Conservation (phyloP, 2,329 filamentous ascomycete species). For the Mycosphaerella arachidis region DNA sequence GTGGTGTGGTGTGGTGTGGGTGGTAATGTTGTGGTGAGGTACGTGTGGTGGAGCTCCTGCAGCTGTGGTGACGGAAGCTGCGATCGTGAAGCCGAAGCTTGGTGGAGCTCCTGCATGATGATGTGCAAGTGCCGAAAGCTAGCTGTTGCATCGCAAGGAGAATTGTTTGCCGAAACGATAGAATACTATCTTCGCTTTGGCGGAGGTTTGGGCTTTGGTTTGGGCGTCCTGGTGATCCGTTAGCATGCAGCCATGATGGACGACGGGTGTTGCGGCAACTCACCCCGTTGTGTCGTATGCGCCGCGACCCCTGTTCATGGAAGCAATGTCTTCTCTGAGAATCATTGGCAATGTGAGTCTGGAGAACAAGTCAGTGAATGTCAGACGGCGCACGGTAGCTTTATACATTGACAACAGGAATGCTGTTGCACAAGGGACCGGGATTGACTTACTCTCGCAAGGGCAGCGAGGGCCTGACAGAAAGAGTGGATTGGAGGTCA, state of each 20-base stretch:
- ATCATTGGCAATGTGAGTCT: slow-evolving; percentile 36
- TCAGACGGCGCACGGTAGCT: slow-evolving; percentile 2
- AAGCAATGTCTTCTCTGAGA: slow-evolving; percentile 36
- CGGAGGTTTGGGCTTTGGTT: slow-evolving; percentile 40
- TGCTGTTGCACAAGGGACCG: slow-evolving; percentile 20
- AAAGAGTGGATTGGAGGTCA: slow-evolving; percentile 16
- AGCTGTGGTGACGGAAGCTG: neutral
- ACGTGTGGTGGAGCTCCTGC: neutral
- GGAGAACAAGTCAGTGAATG: slow-evolving; percentile 14
- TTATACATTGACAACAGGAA: slow-evolving; percentile 16
- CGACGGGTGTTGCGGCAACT: slow-evolving; percentile 6
- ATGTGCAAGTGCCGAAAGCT: neutral
- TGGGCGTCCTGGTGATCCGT: slow-evolving; percentile 33
- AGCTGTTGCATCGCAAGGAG: neutral
- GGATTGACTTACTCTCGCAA: slow-evolving; percentile 23
- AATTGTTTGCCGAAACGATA: neutral
- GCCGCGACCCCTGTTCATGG: slow-evolving; percentile 45
- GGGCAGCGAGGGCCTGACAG: slow-evolving; percentile 18
- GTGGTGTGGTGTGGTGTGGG: neutral
- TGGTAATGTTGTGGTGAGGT: neutral
- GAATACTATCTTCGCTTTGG: slow-evolving; percentile 22
- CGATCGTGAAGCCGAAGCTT: neutral
- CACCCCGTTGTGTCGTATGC: slow-evolving; percentile 47
- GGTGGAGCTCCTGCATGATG: neutral
- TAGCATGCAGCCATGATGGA: slow-evolving; percentile 5